Evolutionary conservation across 2,329 filamentous ascomycete species (phyloP).

Genomic region (Penicillium oxalicum): DNA sequence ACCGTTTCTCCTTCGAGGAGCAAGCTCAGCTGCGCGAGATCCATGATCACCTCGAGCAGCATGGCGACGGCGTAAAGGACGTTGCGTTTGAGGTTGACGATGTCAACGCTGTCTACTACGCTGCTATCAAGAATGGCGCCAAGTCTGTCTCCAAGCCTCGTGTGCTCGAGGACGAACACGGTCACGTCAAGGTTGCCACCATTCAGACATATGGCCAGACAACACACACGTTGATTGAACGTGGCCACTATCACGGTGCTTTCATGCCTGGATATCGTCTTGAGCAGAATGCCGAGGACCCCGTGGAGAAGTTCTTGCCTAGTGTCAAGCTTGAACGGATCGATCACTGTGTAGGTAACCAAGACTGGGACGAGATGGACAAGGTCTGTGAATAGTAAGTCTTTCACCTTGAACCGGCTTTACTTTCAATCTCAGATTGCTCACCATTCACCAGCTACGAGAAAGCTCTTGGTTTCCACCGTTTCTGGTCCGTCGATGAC

Average conservation of each 20-base stretch:
- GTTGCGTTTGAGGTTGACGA: constrained; percentile 93
- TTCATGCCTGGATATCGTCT: constrained; percentile 80
- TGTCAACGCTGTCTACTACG: constrained; percentile 70
- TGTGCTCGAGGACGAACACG: constrained; percentile 58
- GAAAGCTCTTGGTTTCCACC: constrained; percentile 82
- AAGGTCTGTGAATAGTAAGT: constrained; percentile 54
- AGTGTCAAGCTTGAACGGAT: constrained; percentile 64
- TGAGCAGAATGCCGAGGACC: constrained; percentile 43
- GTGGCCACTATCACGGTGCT: constrained; percentile 60
- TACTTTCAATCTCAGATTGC: neutral
- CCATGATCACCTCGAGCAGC: constrained; percentile 73
- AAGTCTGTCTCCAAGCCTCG: constrained; percentile 40
- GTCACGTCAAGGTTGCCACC: constrained; percentile 66
- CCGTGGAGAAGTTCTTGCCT: constrained; percentile 50
- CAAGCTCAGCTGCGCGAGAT: constrained; percentile 64
- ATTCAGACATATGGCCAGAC: constrained; percentile 94
- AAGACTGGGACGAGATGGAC: constrained; percentile 88
- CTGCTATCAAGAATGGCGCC: constrained; percentile 55
- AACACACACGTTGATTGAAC: constrained; percentile 82
- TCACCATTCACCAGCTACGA: constrained; percentile 60
- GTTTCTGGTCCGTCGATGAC: constrained; percentile 96
- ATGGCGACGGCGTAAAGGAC: constrained; percentile 92
- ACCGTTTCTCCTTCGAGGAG: constrained; percentile 53
- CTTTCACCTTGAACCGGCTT: neutral
- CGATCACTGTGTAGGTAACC: constrained; percentile 96